Percentiles rank a stretch among this genome's conserved stretches.
These are phyloP conservation scores for Acer yangbiense DNA, from an alignment of 345 rosid genomes.

Conservation along the genomic window DNA sequence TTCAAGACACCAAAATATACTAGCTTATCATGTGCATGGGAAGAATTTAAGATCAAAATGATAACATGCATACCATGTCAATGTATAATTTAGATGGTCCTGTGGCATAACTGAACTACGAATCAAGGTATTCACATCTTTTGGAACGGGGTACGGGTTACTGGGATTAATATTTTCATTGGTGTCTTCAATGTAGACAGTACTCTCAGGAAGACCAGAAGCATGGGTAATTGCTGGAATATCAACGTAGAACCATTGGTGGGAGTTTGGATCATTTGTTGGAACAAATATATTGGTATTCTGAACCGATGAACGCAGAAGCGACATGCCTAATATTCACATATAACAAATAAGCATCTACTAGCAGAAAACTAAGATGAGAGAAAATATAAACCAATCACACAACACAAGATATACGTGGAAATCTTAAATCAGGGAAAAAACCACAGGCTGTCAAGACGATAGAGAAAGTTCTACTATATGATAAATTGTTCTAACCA, in stretches of 20 bases:
- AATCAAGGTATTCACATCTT: slow-evolving; percentile 77
- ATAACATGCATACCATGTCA: slow-evolving; percentile 69
- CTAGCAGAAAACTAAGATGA: no score
- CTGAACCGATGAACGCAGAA: no score
- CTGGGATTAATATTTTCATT: slow-evolving; percentile 71
- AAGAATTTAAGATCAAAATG: slow-evolving; percentile 6
- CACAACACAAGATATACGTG: no score
- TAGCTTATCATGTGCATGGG: no score
- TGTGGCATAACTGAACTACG: slow-evolving; percentile 97
- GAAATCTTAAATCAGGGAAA: no score
- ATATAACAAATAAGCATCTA: no score
- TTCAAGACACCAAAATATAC: no score
- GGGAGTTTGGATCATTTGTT: slow-evolving; percentile 68
- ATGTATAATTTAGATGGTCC: slow-evolving; percentile 87
- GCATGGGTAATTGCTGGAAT: slow-evolving; percentile 71
- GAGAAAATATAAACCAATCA: no score
- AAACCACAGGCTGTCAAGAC: no score
- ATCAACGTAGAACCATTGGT: slow-evolving; percentile 92
- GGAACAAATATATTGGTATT: slow-evolving; percentile 83
- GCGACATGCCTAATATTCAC: no score
- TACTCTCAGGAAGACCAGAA: slow-evolving; percentile 66
- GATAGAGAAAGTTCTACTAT: no score
- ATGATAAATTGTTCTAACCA: no score
- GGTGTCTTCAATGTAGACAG: slow-evolving; percentile 73
- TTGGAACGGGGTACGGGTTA: slow-evolving; percentile 86